Conservation (phyloP, 768 basidiomycete genomes). For the Lactarius psammicola region DNA sequence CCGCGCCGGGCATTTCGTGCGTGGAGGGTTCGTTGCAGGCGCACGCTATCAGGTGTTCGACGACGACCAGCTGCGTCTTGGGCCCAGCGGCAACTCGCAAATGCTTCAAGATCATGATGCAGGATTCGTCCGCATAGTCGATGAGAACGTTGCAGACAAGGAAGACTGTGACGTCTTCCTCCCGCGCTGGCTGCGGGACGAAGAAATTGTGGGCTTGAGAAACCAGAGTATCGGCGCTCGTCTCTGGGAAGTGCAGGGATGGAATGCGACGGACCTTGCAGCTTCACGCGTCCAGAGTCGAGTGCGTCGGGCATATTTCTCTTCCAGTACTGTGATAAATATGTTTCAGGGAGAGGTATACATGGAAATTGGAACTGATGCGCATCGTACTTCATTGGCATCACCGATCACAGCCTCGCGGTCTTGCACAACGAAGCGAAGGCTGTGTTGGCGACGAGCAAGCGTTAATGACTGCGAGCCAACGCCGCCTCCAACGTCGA, state of each 20-base stretch:
- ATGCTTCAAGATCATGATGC: neutral
- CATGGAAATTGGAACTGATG: no score
- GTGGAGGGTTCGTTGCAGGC: neutral
- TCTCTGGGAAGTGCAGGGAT: neutral
- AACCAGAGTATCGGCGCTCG: neutral
- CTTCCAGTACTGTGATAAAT: neutral
- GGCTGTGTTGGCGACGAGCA: no score
- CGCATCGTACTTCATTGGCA: no score
- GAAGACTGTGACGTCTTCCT: neutral
- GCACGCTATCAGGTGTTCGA: neutral
- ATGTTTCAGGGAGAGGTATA: no score
- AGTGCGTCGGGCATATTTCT: neutral
- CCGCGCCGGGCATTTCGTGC: neutral
- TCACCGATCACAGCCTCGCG: no score
- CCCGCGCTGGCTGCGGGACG: neutral
- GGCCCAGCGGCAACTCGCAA: neutral
- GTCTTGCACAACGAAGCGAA: no score
- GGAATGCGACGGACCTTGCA: neutral
- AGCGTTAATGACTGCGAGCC: no score
- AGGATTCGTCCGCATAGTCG: neutral
- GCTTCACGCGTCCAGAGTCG: neutral
- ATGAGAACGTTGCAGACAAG: neutral
- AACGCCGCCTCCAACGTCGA: no score
- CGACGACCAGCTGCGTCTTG: neutral
- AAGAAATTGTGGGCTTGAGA: neutral